phyloP scores from a whole-genome alignment of 177 flowering plant genomes.

The Vitis hybrid region DNA sequence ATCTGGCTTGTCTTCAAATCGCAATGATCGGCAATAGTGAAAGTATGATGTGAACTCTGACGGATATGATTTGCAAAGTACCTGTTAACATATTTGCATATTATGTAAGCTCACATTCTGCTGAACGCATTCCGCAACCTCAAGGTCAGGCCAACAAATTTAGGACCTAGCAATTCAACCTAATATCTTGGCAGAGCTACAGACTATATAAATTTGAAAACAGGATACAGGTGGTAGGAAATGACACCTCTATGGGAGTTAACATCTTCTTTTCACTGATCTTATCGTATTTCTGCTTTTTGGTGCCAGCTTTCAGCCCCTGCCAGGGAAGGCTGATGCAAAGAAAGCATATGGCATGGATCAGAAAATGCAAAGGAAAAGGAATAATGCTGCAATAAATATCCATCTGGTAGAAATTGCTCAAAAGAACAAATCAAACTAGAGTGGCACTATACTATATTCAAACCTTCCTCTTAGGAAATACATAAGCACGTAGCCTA shows the following conservation, averaged over 20 bases:
- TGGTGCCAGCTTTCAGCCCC: slow-evolving; percentile 66
- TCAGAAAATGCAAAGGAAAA: slow-evolving; percentile 1
- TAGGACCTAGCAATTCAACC: background rate
- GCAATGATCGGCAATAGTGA: slow-evolving; percentile 62
- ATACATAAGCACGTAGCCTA: slow-evolving; percentile 84
- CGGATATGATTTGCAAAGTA: slow-evolving; percentile 63
- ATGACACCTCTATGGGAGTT: slow-evolving; percentile 62
- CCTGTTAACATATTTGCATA: slow-evolving; percentile 30
- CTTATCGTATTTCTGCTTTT: slow-evolving; percentile 68
- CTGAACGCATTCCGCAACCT: background rate
- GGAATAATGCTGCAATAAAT: background rate
- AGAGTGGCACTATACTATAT: background rate
- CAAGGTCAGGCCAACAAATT: background rate
- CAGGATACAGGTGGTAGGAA: background rate
- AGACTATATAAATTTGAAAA: background rate
- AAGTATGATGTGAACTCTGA: slow-evolving; percentile 64
- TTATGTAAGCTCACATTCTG: too few relatives aligned
- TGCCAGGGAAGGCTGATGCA: slow-evolving; percentile 72
- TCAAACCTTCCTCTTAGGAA: slow-evolving; percentile 75
- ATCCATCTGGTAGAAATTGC: background rate
- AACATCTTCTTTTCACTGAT: slow-evolving; percentile 71
- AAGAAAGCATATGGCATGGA: background rate
- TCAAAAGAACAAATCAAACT: background rate
- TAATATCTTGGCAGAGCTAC: background rate
- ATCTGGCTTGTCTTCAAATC: slow-evolving; percentile 70